A percentile compares a stretch with the other conserved stretches of the same genome.
Evolutionary conservation across 2,329 filamentous ascomycete genomes (phyloP).

Genomic region (Didymella sp.): DNA sequence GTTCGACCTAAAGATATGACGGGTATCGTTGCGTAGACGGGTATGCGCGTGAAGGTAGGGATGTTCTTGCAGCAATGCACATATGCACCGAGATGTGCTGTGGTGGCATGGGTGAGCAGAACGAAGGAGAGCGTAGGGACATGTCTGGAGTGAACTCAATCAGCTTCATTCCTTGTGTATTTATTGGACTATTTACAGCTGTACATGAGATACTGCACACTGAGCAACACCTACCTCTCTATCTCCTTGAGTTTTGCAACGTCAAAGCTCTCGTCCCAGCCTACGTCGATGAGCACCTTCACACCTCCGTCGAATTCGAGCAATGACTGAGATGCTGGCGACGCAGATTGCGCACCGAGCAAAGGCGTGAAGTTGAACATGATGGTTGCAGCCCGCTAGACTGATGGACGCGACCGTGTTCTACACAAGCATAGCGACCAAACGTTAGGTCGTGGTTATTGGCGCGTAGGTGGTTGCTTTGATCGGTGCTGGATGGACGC

Average conservation of each 20-base stretch:
- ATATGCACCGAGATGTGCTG: slow-evolving; percentile 89
- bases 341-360: slow-evolving; percentile 87
- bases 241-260: slow-evolving; percentile 81
- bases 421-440: slow-evolving; percentile 13
- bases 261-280: slow-evolving; percentile 94
- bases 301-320: slow-evolving; percentile 95
- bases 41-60: slow-evolving; percentile 87
- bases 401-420: slow-evolving; percentile 6
- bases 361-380: slow-evolving; percentile 98
- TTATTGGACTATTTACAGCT: slow-evolving; percentile 21
- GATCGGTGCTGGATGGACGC: neutral
- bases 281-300: slow-evolving; percentile 92
- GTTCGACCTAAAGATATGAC: slow-evolving; percentile 93
- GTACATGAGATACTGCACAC: slow-evolving; percentile 12
- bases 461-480: slow-evolving; percentile 4
- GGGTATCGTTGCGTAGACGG: slow-evolving; percentile 91
- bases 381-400: slow-evolving; percentile 20
- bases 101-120: slow-evolving; percentile 91
- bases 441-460: slow-evolving; percentile 1
- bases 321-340: slow-evolving; percentile 89
- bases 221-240: slow-evolving; percentile 71
- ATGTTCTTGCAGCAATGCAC: slow-evolving; percentile 98
- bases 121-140: slow-evolving; percentile 91
- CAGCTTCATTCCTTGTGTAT: slow-evolving; percentile 29
- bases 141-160: slow-evolving; percentile 64